phyloP scores from a whole-genome alignment of 176 grass and related monocot species.

The Cymbopogon citratus region DNA sequence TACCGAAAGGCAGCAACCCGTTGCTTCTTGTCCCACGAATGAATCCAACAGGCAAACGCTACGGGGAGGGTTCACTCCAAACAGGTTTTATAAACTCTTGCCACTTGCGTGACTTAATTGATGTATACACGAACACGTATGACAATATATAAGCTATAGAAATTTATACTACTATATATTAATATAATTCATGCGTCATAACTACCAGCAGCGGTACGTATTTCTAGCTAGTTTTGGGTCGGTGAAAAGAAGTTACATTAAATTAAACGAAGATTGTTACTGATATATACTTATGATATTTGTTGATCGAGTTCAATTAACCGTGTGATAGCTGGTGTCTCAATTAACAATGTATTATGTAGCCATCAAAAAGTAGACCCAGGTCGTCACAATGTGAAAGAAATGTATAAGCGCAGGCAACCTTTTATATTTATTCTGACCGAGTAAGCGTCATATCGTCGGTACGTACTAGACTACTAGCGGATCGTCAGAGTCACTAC shows the following conservation, averaged over 20 bases:
- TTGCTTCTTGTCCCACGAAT: background rate
- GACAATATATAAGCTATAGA: background rate
- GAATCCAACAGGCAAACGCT: background rate
- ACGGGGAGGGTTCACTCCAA: background rate
- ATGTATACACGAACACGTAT: background rate
- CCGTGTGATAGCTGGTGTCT: background rate
- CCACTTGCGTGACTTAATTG: background rate
- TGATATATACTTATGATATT: background rate
- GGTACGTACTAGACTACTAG: background rate
- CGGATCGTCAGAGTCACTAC: background rate
- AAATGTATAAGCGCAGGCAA: background rate
- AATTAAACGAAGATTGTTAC: background rate
- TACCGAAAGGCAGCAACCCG: background rate
- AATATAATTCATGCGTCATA: background rate
- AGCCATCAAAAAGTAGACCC: conserved; percentile 16
- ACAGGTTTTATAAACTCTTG: background rate
- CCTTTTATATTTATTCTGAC: background rate
- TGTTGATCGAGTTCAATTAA: background rate
- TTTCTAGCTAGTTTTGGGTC: background rate
- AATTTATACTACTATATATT: background rate
- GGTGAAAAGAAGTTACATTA: background rate
- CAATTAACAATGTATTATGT: background rate
- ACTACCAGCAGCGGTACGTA: background rate
- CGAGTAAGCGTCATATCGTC: background rate
- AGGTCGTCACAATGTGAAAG: background rate